Evolutionary conservation across 2,329 filamentous ascomycete genomes (phyloP).

Genomic region (Fusarium euwallaceae): DNA sequence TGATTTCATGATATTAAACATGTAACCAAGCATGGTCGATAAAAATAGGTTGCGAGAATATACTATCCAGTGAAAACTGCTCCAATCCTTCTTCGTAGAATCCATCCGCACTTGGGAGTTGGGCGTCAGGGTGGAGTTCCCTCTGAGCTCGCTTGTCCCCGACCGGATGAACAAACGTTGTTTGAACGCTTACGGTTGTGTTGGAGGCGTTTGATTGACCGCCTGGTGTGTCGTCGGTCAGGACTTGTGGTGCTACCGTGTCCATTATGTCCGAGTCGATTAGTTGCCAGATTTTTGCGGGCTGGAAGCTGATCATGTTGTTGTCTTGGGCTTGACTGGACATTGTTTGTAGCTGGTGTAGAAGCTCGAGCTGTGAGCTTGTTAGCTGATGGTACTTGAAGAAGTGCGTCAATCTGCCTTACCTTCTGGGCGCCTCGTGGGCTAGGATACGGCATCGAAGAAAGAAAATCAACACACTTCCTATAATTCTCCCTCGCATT

Average conservation of each 20-base stretch:
- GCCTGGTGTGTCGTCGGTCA: slow-evolving; percentile 8
- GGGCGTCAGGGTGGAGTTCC: background rate
- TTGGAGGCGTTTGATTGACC: slow-evolving; percentile 22
- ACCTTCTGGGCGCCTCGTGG: slow-evolving; percentile 30
- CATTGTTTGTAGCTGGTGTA: slow-evolving; percentile 33
- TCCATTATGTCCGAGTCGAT: slow-evolving; percentile 35
- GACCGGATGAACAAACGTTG: slow-evolving; percentile 32
- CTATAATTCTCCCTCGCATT: slow-evolving; percentile 34
- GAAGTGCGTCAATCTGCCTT: background rate
- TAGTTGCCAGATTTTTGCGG: slow-evolving; percentile 35
- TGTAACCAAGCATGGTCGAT: slow-evolving; percentile 38
- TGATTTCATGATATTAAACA: slow-evolving; percentile 14
- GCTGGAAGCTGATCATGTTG: slow-evolving; percentile 39
- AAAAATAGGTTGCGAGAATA: slow-evolving; percentile 39
- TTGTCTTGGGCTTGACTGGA: slow-evolving; percentile 34
- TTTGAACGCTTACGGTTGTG: slow-evolving; percentile 30
- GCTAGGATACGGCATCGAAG: slow-evolving; percentile 33
- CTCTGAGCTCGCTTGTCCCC: slow-evolving; percentile 4
- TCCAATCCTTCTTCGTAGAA: slow-evolving; percentile 30
- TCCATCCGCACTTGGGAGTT: slow-evolving; percentile 4
- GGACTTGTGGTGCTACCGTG: slow-evolving; percentile 17
- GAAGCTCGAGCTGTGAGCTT: slow-evolving; percentile 9
- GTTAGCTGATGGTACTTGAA: background rate
- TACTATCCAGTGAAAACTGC: slow-evolving; percentile 36
- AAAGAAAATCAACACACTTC: slow-evolving; percentile 31